Evolutionary conservation across 257 asterid species (phyloP).

Genomic region (Capsicum rhomboideum): DNA sequence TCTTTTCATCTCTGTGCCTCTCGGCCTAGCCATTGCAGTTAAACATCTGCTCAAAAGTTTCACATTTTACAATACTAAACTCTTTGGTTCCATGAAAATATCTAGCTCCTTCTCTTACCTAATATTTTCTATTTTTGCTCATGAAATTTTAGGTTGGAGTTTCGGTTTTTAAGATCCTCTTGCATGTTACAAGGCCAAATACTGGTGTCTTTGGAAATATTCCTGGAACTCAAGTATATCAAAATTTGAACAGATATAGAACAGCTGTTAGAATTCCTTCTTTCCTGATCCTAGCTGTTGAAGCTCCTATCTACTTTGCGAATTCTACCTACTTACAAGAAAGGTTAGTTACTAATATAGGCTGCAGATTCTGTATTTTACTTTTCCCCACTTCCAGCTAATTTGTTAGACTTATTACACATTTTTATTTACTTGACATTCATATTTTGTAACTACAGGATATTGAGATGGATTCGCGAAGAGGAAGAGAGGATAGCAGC

Average conservation of each 20-base stretch:
- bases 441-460: slow-evolving; percentile 29
- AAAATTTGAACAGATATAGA: slow-evolving; percentile 52
- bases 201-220: slow-evolving; percentile 62
- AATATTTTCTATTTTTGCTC: background rate
- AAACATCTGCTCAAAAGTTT: slow-evolving; percentile 13
- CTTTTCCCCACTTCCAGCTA: background rate
- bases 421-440: background rate
- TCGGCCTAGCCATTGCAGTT: slow-evolving; percentile 94
- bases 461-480: slow-evolving; percentile 74
- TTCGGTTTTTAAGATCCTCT: slow-evolving; percentile 81
- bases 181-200: slow-evolving; percentile 92
- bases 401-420: background rate
- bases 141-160: slow-evolving; percentile 60
- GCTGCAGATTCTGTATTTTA: background rate
- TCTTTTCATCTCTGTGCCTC: slow-evolving; percentile 90
- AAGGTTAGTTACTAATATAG: slow-evolving; percentile 34
- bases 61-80: background rate
- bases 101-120: background rate
- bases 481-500: slow-evolving; percentile 73
- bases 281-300: slow-evolving; percentile 60
- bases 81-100: background rate
- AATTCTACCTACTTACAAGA: slow-evolving; percentile 82
- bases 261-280: slow-evolving; percentile 66
- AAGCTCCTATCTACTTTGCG: slow-evolving; percentile 86
- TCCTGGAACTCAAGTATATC: slow-evolving; percentile 77